Percentiles rank a stretch among this genome's conserved stretches.
phyloP scores from a whole-genome alignment of 768 basidiomycete genomes.

The Tulasnella sp. region DNA sequence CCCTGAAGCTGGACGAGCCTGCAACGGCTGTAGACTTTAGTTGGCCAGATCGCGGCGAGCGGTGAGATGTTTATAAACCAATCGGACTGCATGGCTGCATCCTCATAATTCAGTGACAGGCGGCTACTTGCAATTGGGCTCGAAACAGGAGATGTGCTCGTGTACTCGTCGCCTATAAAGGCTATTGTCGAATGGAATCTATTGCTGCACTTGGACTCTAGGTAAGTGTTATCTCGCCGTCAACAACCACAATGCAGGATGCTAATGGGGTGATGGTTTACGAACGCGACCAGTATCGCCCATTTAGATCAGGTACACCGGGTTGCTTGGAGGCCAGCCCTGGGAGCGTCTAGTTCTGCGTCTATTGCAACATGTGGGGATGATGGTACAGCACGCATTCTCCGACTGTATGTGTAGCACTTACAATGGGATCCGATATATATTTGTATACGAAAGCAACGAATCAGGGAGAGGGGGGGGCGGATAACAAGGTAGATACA shows the following conservation, averaged over 20 bases:
- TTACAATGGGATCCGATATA: too few relatives aligned
- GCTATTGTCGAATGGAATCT: conserved; percentile 38
- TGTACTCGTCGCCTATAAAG: conserved; percentile 39
- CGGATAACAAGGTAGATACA: conserved; percentile 2
- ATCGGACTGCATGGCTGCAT: too few relatives aligned
- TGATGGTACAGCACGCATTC: conserved; percentile 81
- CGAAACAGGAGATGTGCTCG: conserved; percentile 65
- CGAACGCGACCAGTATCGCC: conserved; percentile 39
- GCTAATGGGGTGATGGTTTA: background rate
- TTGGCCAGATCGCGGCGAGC: conserved; percentile 29
- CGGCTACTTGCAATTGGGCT: conserved; percentile 70
- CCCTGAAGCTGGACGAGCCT: conserved; percentile 61
- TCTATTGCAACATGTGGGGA: conserved; percentile 83
- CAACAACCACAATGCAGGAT: background rate
- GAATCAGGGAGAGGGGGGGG: too few relatives aligned
- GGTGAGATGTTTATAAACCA: conserved; percentile 30
- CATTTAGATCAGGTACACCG: conserved; percentile 74
- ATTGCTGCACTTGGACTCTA: conserved; percentile 37
- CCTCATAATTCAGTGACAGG: conserved; percentile 22
- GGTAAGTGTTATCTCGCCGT: conserved; percentile 37
- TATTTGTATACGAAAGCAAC: too few relatives aligned
- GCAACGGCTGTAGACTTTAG: conserved; percentile 74
- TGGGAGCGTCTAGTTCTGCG: conserved; percentile 3
- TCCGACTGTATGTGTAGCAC: conserved; percentile 29
- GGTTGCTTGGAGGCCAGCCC: conserved; percentile 61